phyloP scores from a whole-genome alignment of 768 basidiomycete species.

The Podaxis carcinomalis region DNA sequence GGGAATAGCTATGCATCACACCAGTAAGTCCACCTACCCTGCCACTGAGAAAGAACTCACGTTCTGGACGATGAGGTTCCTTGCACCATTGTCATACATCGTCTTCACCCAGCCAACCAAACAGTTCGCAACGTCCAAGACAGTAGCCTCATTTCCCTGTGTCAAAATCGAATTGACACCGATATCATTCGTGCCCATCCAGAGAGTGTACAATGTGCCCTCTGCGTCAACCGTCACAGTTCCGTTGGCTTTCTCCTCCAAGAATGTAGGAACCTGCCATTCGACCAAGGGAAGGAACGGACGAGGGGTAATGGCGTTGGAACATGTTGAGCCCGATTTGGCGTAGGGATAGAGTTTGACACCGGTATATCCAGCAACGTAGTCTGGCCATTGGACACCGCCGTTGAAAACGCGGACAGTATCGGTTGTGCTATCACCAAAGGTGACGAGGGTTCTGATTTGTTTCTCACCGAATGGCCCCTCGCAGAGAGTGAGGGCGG shows the following conservation, averaged over 20 bases:
- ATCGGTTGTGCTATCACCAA: slow-evolving; percentile 66
- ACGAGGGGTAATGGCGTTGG: slow-evolving; percentile 53
- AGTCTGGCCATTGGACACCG: slow-evolving; percentile 57
- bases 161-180: slow-evolving; percentile 51
- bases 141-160: slow-evolving; percentile 40
- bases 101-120: slow-evolving; percentile 56
- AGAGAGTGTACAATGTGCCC: slow-evolving; percentile 58
- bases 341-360: slow-evolving; percentile 56
- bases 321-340: slow-evolving; percentile 60
- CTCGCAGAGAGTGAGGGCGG: neutral
- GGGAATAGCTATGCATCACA: slow-evolving; percentile 46
- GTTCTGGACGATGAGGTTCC: slow-evolving; percentile 68
- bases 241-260: slow-evolving; percentile 37
- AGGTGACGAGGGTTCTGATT: slow-evolving; percentile 62
- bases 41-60: slow-evolving; percentile 30
- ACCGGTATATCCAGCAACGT: slow-evolving; percentile 50
- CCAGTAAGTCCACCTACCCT: neutral
- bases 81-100: slow-evolving; percentile 53
- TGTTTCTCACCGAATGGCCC: slow-evolving; percentile 19
- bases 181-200: slow-evolving; percentile 68
- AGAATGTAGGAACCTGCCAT: slow-evolving; percentile 50
- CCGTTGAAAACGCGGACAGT: slow-evolving; percentile 34
- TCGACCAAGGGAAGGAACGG: slow-evolving; percentile 57
- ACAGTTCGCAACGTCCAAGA: slow-evolving; percentile 55
- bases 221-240: slow-evolving; percentile 33